Percentiles rank a stretch among this genome's conserved stretches.
phyloP scores from a whole-genome alignment of 2,329 filamentous ascomycete species.

The Sarocladium brachiariae region DNA sequence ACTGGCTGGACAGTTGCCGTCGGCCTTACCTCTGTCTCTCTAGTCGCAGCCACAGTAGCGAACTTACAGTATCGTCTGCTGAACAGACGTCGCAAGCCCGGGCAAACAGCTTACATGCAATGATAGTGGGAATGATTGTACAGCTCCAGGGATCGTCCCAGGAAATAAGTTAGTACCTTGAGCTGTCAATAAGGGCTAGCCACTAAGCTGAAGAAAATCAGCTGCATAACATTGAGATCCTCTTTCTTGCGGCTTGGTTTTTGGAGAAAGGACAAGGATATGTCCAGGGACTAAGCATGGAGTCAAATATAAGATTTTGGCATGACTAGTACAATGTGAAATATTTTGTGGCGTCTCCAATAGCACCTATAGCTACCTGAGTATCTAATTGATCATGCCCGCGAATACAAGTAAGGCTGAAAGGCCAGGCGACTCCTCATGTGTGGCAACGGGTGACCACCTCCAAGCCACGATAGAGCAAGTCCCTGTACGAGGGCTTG shows the following conservation, averaged over 20 bases:
- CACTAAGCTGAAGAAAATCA: neutral
- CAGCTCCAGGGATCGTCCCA: neutral
- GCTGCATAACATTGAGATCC: neutral
- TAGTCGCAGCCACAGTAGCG: neutral
- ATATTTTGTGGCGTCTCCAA: neutral
- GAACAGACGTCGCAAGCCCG: neutral
- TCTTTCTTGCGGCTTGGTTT: neutral
- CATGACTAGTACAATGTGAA: neutral
- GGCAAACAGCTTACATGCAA: neutral
- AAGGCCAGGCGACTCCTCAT: neutral
- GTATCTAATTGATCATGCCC: neutral
- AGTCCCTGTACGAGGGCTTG: neutral
- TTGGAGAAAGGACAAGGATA: neutral
- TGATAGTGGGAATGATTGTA: neutral
- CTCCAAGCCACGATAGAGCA: slow-evolving; percentile 1
- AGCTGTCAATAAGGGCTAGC: neutral
- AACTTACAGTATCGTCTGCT: neutral
- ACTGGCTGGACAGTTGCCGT: slow-evolving; percentile 28
- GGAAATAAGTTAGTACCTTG: neutral
- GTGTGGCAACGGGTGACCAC: neutral
- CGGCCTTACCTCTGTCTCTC: neutral
- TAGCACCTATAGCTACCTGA: neutral
- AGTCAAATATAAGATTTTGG: neutral
- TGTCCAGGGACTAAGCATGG: neutral
- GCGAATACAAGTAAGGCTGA: neutral